Percentiles rank a stretch among this genome's conserved stretches.
Conservation (phyloP, 2,329 filamentous ascomycete species). For the Scolecobasidium constrictum region DNA sequence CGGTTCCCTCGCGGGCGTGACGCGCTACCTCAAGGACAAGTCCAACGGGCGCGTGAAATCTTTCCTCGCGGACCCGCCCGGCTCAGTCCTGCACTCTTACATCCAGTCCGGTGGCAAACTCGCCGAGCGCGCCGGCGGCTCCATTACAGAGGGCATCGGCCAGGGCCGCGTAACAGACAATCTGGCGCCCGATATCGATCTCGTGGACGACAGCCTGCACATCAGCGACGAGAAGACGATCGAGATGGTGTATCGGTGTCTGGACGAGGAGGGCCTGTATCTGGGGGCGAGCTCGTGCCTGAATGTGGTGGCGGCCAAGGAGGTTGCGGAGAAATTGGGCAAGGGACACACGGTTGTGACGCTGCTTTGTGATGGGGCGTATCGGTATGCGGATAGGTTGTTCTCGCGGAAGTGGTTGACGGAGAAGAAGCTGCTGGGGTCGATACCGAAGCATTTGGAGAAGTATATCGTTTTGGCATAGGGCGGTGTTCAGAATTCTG, state of each 20-base stretch:
- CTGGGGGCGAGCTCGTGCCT: slow-evolving; percentile 86
- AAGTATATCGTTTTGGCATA: slow-evolving; percentile 91
- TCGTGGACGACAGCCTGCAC: slow-evolving; percentile 74
- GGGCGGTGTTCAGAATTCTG: too few relatives aligned
- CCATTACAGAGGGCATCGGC: slow-evolving; percentile 95
- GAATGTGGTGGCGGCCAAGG: slow-evolving; percentile 91
- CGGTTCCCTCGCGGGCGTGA: slow-evolving; percentile 81
- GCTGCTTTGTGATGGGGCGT: slow-evolving; percentile 91
- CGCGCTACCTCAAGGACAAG: slow-evolving; percentile 76
- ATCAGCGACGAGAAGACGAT: slow-evolving; percentile 91
- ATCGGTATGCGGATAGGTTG: slow-evolving; percentile 85
- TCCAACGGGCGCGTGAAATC: slow-evolving; percentile 69
- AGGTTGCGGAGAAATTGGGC: slow-evolving; percentile 84
- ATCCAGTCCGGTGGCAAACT: slow-evolving; percentile 76
- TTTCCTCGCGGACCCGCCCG: slow-evolving; percentile 88
- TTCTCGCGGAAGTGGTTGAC: slow-evolving; percentile 88
- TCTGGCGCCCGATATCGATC: slow-evolving; percentile 68
- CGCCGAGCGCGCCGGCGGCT: slow-evolving; percentile 68
- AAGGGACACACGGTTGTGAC: slow-evolving; percentile 87
- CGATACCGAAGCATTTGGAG: slow-evolving; percentile 73
- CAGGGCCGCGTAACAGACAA: slow-evolving; percentile 97
- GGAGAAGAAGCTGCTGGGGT: slow-evolving; percentile 69
- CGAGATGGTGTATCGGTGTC: slow-evolving; percentile 91
- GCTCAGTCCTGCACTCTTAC: slow-evolving; percentile 87
- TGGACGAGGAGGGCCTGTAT: slow-evolving; percentile 94